Conservation (phyloP, 371 early-diverging fungal genomes). For the Apophysomyces variabilis region DNA sequence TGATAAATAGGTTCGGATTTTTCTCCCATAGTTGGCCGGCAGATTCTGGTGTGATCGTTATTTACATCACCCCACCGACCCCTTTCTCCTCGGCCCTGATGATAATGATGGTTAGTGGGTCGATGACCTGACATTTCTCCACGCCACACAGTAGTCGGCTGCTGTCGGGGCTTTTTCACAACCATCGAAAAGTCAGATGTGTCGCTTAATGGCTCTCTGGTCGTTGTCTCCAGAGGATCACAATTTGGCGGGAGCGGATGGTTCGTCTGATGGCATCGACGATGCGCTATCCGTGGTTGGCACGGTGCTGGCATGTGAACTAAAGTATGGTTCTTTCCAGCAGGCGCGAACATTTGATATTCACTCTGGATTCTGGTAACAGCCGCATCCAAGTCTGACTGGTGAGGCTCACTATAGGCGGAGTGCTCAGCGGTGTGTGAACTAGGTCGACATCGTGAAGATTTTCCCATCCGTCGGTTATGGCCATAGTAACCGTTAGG, state of each 20-base stretch:
- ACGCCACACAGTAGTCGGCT: background rate
- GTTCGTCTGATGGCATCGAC: background rate
- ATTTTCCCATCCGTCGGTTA: conserved; percentile 9
- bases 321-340: background rate
- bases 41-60: conserved; percentile 5
- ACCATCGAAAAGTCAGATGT: conserved; percentile 1
- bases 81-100: conserved; percentile 8
- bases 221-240: background rate
- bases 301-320: conserved; percentile 10
- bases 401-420: background rate
- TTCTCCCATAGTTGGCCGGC: conserved; percentile 8
- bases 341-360: conserved; percentile 10
- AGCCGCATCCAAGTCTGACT: conserved; percentile 5
- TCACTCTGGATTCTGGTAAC: conserved; percentile 3
- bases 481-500: conserved; percentile 3
- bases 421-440: conserved; percentile 11
- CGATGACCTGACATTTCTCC: conserved; percentile 9
- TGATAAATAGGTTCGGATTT: conserved; percentile 2
- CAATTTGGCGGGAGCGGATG: background rate
- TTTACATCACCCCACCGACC: conserved; percentile 6
- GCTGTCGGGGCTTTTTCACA: conserved; percentile 11
- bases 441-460: conserved; percentile 4
- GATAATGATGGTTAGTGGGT: background rate
- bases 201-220: conserved; percentile 2
- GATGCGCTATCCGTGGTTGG: background rate